Evolutionary conservation across 192 early-diverging fungal genomes (phyloP).

Genomic region (Coemansia sp.): DNA sequence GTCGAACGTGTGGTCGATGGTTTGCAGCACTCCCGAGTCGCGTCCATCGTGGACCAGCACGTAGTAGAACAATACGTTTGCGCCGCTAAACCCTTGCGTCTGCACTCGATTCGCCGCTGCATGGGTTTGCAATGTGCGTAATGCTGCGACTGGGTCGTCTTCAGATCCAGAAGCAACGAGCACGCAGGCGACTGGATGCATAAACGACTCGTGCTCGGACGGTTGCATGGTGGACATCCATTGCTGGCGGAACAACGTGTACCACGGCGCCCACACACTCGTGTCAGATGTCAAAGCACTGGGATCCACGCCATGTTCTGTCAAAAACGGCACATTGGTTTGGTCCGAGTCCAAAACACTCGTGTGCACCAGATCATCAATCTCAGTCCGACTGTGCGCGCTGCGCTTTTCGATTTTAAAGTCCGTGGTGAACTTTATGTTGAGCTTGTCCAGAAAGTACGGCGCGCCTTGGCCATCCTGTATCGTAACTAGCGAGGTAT

Average conservation of each 20-base stretch:
- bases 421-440: conserved; percentile 38
- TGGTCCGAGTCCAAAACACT: conserved; percentile 10
- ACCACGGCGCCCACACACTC: conserved; percentile 74
- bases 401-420: conserved; percentile 29
- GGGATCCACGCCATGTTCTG: conserved; percentile 11
- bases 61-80: conserved; percentile 76
- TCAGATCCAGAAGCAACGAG: conserved; percentile 66
- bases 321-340: conserved; percentile 19
- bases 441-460: conserved; percentile 52
- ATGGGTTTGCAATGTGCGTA: conserved; percentile 60
- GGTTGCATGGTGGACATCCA: conserved; percentile 58
- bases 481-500: conserved; percentile 36
- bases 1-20: conserved; percentile 46
- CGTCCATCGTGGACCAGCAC: conserved; percentile 82
- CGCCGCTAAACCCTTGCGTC: conserved; percentile 74
- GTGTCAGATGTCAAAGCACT: conserved; percentile 14
- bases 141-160: conserved; percentile 70
- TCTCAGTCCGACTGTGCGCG: conserved; percentile 14
- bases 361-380: conserved; percentile 23
- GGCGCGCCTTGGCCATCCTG: conserved; percentile 55
- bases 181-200: conserved; percentile 88
- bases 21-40: conserved; percentile 30
- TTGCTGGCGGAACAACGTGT: conserved; percentile 66
- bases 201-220: conserved; percentile 91
- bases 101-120: conserved; percentile 58